Evolutionary conservation across 192 early-diverging fungal species (phyloP).

Genomic region (Coemansia sp.): DNA sequence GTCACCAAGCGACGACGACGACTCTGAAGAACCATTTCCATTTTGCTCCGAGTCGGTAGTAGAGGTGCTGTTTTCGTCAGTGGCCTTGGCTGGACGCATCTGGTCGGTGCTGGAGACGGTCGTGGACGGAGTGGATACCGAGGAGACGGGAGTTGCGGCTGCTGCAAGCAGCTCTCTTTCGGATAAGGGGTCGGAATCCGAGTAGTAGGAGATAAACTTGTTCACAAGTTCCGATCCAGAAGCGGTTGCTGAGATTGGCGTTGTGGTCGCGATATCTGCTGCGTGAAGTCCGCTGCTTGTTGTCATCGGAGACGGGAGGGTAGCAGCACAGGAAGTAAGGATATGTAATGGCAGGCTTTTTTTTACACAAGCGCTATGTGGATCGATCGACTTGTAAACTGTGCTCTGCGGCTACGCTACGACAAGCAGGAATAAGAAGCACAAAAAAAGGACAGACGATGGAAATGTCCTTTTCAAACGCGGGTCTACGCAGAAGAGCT

Average conservation of each 20-base stretch:
- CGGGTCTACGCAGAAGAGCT: neutral
- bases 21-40: conserved; percentile 31
- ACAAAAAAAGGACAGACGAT: neutral
- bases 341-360: neutral
- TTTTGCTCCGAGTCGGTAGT: conserved; percentile 40
- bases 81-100: conserved; percentile 33
- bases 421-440: neutral
- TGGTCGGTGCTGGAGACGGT: conserved; percentile 7
- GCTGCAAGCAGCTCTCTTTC: conserved; percentile 17
- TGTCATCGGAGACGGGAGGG: conserved; percentile 25
- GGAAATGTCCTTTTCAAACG: neutral
- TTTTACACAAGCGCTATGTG: no score
- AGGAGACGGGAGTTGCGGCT: conserved; percentile 6
- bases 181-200: conserved; percentile 13
- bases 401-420: neutral
- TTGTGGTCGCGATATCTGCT: conserved; percentile 15
- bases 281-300: conserved; percentile 22
- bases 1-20: conserved; percentile 43
- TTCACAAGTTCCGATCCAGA: conserved; percentile 35
- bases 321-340: neutral
- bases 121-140: conserved; percentile 15
- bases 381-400: neutral
- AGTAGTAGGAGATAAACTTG: conserved; percentile 44
- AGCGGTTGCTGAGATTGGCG: conserved; percentile 9
- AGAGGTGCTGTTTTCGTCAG: conserved; percentile 31